phyloP scores from a whole-genome alignment of 106 monocot genomes.

The Dendrobium chrysotoxum region DNA sequence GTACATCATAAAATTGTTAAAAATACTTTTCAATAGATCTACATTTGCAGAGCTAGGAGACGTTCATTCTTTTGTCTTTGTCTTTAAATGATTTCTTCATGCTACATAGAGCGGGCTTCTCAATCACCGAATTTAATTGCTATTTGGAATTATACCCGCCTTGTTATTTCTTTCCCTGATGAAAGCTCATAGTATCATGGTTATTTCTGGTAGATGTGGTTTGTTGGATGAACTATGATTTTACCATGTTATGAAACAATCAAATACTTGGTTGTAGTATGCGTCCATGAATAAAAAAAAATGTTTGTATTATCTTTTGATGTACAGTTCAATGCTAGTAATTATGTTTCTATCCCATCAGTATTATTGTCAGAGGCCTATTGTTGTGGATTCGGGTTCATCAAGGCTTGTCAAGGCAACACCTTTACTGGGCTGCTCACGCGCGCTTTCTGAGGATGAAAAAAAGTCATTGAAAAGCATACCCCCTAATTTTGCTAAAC shows the following conservation, averaged over 20 bases:
- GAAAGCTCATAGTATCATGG: neutral
- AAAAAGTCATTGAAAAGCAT: neutral
- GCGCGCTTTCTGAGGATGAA: constrained; percentile 7
- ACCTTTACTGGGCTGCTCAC: neutral
- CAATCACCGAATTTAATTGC: neutral
- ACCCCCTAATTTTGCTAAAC: constrained; percentile 9
- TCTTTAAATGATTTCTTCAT: neutral
- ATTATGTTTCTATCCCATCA: constrained; percentile 1
- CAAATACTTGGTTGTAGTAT: neutral
- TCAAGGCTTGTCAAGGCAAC: neutral
- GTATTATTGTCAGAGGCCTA: constrained; percentile 21
- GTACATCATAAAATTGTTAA: neutral
- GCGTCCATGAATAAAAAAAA: neutral
- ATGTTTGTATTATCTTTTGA: neutral
- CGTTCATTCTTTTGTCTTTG: neutral
- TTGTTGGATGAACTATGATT: neutral
- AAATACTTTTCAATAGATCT: neutral
- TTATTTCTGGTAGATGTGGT: neutral
- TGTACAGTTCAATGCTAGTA: neutral
- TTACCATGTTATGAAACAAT: neutral
- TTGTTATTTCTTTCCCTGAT: neutral
- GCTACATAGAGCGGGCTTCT: neutral
- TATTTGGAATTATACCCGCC: neutral
- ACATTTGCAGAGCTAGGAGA: neutral
- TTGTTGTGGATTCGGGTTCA: constrained; percentile 4